These are phyloP conservation scores for Lentinula edodes DNA, from an alignment of 768 basidiomycete species.

Conservation along the genomic window DNA sequence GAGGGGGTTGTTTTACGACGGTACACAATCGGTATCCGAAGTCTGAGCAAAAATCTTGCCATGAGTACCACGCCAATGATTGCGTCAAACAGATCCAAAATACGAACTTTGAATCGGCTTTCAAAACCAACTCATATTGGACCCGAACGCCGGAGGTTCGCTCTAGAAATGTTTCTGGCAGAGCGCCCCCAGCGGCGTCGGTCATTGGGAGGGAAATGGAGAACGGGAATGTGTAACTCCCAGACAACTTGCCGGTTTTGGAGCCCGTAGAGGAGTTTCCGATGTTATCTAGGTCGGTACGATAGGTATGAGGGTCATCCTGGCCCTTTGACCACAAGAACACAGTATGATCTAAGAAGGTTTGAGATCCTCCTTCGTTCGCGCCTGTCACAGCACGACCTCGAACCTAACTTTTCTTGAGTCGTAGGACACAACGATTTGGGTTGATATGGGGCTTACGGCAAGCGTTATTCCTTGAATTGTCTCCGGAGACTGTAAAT, in stretches of 20 bases:
- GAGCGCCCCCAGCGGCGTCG: constrained; percentile 11
- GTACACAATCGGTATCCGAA: constrained; percentile 23
- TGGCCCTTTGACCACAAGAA: constrained; percentile 26
- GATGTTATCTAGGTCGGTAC: not conserved
- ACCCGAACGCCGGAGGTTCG: constrained; percentile 24
- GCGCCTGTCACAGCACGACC: constrained; percentile 24
- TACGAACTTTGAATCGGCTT: constrained; percentile 33
- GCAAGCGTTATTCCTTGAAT: constrained; percentile 23
- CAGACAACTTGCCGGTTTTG: constrained; percentile 23
- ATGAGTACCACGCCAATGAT: not conserved
- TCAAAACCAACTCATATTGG: constrained; percentile 31
- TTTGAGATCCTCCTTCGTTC: constrained; percentile 20
- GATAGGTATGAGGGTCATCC: constrained; percentile 22
- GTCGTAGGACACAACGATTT: not conserved
- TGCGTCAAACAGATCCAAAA: too few species aligned
- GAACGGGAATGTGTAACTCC: constrained; percentile 34
- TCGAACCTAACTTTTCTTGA: constrained; percentile 16
- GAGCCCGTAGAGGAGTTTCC: not conserved
- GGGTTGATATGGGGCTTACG: constrained; percentile 14
- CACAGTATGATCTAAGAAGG: constrained; percentile 23
- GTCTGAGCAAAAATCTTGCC: constrained; percentile 8
- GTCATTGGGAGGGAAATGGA: constrained; percentile 31
- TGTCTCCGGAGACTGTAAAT: constrained; percentile 21
- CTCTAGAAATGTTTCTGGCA: constrained; percentile 33
- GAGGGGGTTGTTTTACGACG: constrained; percentile 26